Evolutionary conservation across 2,329 filamentous ascomycete species (phyloP), one percentile per base, ranked within the genome.

Genomic region (Calycina herbarum): DNA sequence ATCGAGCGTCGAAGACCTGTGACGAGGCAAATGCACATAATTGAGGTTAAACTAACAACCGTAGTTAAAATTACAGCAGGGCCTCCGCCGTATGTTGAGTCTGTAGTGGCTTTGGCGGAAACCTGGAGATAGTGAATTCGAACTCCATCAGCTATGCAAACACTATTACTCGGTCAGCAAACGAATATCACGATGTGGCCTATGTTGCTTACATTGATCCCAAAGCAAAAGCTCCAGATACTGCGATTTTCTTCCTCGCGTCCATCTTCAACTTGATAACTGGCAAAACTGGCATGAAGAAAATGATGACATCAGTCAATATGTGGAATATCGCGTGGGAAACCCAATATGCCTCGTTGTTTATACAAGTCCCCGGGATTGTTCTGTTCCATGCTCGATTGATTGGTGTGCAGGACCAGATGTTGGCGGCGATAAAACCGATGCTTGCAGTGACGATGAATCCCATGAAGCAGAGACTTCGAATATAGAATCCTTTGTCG

Each of bases 1-100:
- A 60, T 60, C n/a, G 58, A 45, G n/a, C 58, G 58, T 27, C 58
- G n/a, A 15, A 60, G 58, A 27, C 58, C 58, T 20, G 58, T 60
- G n/a, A 60, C 58, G 7, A 60, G 33, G 7, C 58, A 60, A 11
- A 60, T 31, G 24, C 58, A 60, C 35, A 60, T 60, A 7, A 60
- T 40, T 24, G 58, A 33, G 6, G 38, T 40, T 6, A 60, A 42
- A 45, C 58, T 60, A 27, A 40, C 33, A 45, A 60, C 40, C 11
- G 58, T 60, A 15, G 58, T 60, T 17, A 60, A 15, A 29, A 45
- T 60, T 5, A 60, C 58, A 11, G 58, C 58, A 7, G 40, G 35
- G 27, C 35, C 35, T n/a, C n/a, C 58, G 5, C 58, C 58, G 24
- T 60, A 38, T 60, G 35, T 24, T 6, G 38, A 0, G 40, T 60